Base-by-base conservation (phyloP, 345 rosid species). In the Anastatica hierochuntica region DNA sequence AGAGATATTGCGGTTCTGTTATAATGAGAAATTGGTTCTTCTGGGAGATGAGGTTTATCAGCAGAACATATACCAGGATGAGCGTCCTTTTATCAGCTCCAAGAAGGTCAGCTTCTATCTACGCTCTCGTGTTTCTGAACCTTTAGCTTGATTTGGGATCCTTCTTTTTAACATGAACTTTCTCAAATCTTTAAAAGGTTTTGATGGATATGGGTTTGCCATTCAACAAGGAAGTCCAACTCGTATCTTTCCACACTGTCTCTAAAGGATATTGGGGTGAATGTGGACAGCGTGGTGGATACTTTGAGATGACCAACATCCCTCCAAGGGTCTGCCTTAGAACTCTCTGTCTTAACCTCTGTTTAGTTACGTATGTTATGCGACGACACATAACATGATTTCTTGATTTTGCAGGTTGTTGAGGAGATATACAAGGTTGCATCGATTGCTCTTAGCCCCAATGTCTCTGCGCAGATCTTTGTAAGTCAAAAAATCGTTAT, bases 201-300 rank as follows among this genome's bases (percentile, higher is more conserved):
- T 71, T 92, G 79, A 71, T 84, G 88, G 94, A 78, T 12, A 88
- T 88, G 98, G 98, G 95, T 18, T 68, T 63, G 14, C 96, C 88
- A 36, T 12, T 79, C 8, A 85, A 85, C 88, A 85, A 72, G 75
- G 94, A 78, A 74, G 71, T 92, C 24, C 96, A 88, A 82, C 95
- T 92, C 37, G 77, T 92, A 53, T 92, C 98, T 19, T 92, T 92
- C 76, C 98, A 92, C 74, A 77, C 95, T 0, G 95, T 92, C 35
- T 92, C 98, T 35, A 92, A 92, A 83, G 98, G 98, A 64, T 92
- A 85, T 74, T 92, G 94, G 94, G 96, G 98, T 1, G 98, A 92
- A 77, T 92, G 98, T 38, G 98, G 96, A 64, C 98, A 88, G 74
- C 77, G 98, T 14, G 98, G 98, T 74, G 98, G 98, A 71, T 92